Conservation (phyloP, 2,329 filamentous ascomycete species). For the Metarhizium humberi region DNA sequence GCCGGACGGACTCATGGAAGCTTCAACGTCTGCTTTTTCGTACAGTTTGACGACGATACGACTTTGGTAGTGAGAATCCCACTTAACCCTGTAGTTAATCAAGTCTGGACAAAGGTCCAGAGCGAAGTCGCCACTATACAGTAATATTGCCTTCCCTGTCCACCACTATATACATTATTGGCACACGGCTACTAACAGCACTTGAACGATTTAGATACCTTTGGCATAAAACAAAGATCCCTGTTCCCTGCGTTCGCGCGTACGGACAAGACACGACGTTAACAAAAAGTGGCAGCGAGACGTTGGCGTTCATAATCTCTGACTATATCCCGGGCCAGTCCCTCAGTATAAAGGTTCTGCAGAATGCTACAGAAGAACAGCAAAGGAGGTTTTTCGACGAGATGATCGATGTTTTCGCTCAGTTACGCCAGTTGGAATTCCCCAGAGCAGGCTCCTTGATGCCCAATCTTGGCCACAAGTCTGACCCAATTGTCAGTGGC, state of each 20-base stretch:
- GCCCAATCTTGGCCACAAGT: constrained; percentile 7
- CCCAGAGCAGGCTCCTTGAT: constrained; percentile 14
- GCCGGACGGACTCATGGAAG: constrained; percentile 10
- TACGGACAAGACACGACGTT: constrained; percentile 10
- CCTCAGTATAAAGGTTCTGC: constrained; percentile 9
- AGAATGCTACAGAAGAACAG: constrained; percentile 3
- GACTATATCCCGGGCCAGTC: constrained; percentile 1
- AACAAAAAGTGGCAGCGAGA: neutral
- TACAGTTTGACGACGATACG: constrained; percentile 5
- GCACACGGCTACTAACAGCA: neutral
- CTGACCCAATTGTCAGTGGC: constrained; percentile 10
- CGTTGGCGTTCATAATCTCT: neutral
- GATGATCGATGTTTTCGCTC: constrained; percentile 14
- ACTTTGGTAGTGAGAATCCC: neutral
- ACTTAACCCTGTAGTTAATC: neutral
- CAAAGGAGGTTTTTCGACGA: constrained; percentile 12
- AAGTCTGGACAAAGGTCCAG: neutral
- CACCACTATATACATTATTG: neutral
- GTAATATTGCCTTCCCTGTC: neutral
- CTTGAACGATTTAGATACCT: constrained; percentile 9
- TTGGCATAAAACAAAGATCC: constrained; percentile 11
- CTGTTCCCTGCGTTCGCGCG: constrained; percentile 10
- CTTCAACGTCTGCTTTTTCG: constrained; percentile 15
- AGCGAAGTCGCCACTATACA: neutral
- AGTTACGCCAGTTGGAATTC: constrained; percentile 15